Base-by-base conservation (phyloP, 352 stramenopile genomes). In the Globisporangium okanoganense region DNA sequence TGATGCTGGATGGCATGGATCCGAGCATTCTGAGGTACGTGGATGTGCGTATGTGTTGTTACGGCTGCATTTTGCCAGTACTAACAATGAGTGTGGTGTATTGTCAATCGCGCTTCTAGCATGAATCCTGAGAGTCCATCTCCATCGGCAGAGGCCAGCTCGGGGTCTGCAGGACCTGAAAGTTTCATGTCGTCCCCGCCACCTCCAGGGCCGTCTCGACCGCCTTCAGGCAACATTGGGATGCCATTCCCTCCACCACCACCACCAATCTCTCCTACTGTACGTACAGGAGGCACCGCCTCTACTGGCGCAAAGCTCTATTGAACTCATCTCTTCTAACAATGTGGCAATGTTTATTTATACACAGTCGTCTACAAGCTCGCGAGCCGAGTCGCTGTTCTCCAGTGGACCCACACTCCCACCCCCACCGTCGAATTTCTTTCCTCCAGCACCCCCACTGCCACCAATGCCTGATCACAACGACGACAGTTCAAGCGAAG, bases 81-180 rank as follows among this genome's bases (percentile, higher is more conserved):
- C n/a, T n/a, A n/a, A n/a, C n/a, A n/a, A n/a, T n/a, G n/a, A n/a
- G n/a, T n/a, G n/a, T n/a, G n/a, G n/a, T n/a, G n/a, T n/a, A n/a
- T n/a, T n/a, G n/a, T n/a, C n/a, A n/a, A n/a, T n/a, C n/a, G n/a
- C n/a, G n/a, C n/a, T n/a, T n/a, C n/a, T n/a, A 90, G 73, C n/a
- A 90, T 94, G 82, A 82, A 94, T 56, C 82, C 82, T 7, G 82
- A 94, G 53, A 82, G 85, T 16, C 82, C 85, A 1, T 92, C 85
- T 1, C 85, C 85, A 0, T 91, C 80, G 13, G 80, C 70, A 36
- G 72, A 65, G 5, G 36, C 62, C 9, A 67, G 75, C 16, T 69
- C 74, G 33, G 71, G 48, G 25, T 49, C 64, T 35, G 41, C 66
- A 49, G 48, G 79, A 60, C 43, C 66, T n/a, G 64, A 2, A 40